Evolutionary conservation across 2,329 filamentous ascomycete genomes (phyloP), one percentile per base, ranked within the genome.

Genomic region (Talaromyces piceae): DNA sequence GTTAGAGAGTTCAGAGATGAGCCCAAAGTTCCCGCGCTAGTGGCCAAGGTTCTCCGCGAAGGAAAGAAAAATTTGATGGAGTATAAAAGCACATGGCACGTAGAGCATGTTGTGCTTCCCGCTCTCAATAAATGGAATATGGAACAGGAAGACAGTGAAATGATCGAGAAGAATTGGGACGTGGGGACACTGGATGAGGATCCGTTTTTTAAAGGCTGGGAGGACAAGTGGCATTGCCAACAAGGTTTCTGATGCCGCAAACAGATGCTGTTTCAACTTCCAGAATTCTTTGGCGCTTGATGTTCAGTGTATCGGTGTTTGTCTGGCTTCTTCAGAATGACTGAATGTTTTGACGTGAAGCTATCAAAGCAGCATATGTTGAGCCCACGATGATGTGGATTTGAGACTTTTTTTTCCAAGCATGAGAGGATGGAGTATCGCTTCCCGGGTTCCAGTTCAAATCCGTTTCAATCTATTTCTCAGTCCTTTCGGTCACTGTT

Each of bases 31-130:
- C 89, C 89, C 0, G 79, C 78, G 0, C 64, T 94, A 4, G 49
- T 89, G 2, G 67, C 82, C 2, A 87, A 85, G 67, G 72, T 93
- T 0, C 59, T 91, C n/a, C 78, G 73, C 18, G 81, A 88, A 26
- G 87, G 84, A 1, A 89, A 89, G 67, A 77, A 76, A 62, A 81
- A 68, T 33, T 60, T 91, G 8, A 83, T 91, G 82, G 77, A 84
- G 58, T 93, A 93, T 62, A 94, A 94, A 72, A 81, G 77, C n/a
- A 86, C 84, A 0, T 88, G 84, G 82, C 86, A 91, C 67, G 82
- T 85, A 1, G 83, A 91, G 64, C 84, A 89, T 67, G 77, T 89
- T 0, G 79, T 82, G 0, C 71, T 88, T 45, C 85, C 86, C 0
- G 75, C 76, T 0, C 61, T 93, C 54, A 77, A 82, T 59, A 63